Evolutionary conservation across 208 protist genomes (phyloP), one percentile per base, ranked within the genome.

Genomic region (Trypanosomatidae sp.): DNA sequence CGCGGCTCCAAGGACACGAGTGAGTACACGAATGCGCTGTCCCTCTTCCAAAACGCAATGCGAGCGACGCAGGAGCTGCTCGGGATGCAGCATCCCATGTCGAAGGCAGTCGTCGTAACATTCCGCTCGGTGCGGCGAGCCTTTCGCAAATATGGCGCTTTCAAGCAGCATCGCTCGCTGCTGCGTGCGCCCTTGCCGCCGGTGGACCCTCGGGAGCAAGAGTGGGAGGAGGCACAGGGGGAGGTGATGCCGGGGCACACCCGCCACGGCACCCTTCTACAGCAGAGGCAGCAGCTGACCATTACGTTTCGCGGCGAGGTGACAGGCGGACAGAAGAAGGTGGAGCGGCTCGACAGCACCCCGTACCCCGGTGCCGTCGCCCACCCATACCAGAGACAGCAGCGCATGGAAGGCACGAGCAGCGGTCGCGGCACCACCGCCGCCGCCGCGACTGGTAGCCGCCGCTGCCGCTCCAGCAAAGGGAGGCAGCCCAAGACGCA

Each of bases 31-130:
- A 95, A 94, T 75, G 73, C 84, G 10, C 83, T 92, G 33, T 71
- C 75, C 36, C 70, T 94, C 47, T 93, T 96, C 67, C 90, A 92
- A 53, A 95, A 95, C 65, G 92, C 92, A n/a, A 92, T 95, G 90
- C 77, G 82, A 28, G 82, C 92, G 65, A 96, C 92, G 59, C 86
- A 90, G 74, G 87, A 92, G 46, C 71, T 94, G 33, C 84, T 96
- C 22, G 92, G 92, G 15, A 56, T 70, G 52, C 73, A 94, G 28
- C 92, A 96, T 69, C 87, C 90, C 66, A 95, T 96, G 92, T 91
- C 89, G 15, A 74, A 79, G 56, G 82, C 76, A 44, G 89, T 96
- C 4, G 78, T 84, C 12, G 75, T 83, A 60, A 93, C 89, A 13
- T 96, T 88, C 75, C 89, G 92, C 19, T 65, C 80, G 1, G 90